phyloP scores from a whole-genome alignment of 2,329 filamentous ascomycete genomes.

The Tolypocladium inflatum region DNA sequence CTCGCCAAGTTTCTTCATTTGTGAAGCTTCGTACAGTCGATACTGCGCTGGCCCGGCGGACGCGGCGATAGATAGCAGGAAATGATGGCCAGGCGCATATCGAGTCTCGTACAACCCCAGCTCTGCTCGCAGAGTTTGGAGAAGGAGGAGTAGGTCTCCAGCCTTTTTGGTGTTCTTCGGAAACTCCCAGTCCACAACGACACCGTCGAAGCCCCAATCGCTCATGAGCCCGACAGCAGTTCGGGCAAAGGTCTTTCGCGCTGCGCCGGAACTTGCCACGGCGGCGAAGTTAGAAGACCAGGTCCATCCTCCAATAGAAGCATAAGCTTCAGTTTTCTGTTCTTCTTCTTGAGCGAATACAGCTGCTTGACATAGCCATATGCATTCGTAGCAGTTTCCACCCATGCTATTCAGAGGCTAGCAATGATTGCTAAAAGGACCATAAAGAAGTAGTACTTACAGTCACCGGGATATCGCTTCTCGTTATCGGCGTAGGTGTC shows the following conservation, averaged over 20 bases:
- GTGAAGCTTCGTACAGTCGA: slow-evolving; percentile 24
- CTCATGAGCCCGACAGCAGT: slow-evolving; percentile 60
- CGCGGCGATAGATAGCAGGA: slow-evolving; percentile 40
- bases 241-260: slow-evolving; percentile 56
- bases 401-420: slow-evolving; percentile 20
- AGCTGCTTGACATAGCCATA: slow-evolving; percentile 75
- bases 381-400: slow-evolving; percentile 55
- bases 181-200: slow-evolving; percentile 32
- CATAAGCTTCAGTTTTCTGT: slow-evolving; percentile 66
- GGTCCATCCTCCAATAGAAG: slow-evolving; percentile 79
- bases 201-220: slow-evolving; percentile 54
- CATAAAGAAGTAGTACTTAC: slow-evolving; percentile 16
- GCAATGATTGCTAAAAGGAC: neutral
- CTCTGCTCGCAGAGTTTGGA: slow-evolving; percentile 29
- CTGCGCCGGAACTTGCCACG: slow-evolving; percentile 48
- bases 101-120: slow-evolving; percentile 35
- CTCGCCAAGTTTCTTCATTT: slow-evolving; percentile 33
- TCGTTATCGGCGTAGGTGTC: slow-evolving; percentile 59
- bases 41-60: slow-evolving; percentile 40
- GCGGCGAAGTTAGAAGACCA: slow-evolving; percentile 65
- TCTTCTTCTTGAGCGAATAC: slow-evolving; percentile 62
- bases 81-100: slow-evolving; percentile 31
- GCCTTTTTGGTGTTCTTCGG: slow-evolving; percentile 24
- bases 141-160: slow-evolving; percentile 29
- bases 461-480: slow-evolving; percentile 61